Percentiles rank a stretch among this genome's conserved stretches.
Conservation (phyloP, 768 basidiomycete species). For the Lyophyllum decastes region DNA sequence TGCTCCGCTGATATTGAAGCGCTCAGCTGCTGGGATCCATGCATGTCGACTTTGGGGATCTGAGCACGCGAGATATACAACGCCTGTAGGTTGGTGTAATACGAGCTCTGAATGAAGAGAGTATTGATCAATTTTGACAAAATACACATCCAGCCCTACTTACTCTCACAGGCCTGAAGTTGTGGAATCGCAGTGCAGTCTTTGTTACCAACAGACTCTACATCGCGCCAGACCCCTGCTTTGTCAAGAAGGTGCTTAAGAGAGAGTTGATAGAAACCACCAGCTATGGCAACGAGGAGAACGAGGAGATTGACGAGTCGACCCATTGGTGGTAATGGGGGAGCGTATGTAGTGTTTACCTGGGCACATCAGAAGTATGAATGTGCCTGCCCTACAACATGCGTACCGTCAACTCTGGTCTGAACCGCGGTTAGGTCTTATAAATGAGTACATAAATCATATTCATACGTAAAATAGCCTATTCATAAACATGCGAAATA, state of each 20-base stretch:
- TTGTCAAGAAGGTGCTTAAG: conserved; percentile 44
- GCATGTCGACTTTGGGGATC: conserved; percentile 43
- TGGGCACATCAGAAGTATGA: neutral
- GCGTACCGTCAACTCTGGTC: no score
- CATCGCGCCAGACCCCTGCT: conserved; percentile 44
- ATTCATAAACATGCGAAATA: neutral
- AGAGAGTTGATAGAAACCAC: conserved; percentile 47
- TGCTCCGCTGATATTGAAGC: conserved; percentile 38
- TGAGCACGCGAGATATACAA: conserved; percentile 67
- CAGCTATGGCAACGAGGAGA: conserved; percentile 39
- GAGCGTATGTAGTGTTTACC: no score
- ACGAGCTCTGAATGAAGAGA: conserved; percentile 45
- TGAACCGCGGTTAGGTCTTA: no score
- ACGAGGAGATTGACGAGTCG: conserved; percentile 32
- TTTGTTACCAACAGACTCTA: conserved; percentile 46
- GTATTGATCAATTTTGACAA: neutral
- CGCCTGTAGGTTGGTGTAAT: conserved; percentile 56
- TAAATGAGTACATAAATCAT: neutral
- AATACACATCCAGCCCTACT: conserved; percentile 16
- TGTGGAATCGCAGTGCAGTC: conserved; percentile 51
- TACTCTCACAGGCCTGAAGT: conserved; percentile 73
- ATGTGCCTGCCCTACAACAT: no score
- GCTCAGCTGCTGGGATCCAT: conserved; percentile 51
- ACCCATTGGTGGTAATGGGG: conserved; percentile 2
- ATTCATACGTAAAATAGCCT: neutral